Conservation (phyloP, 371 early-diverging fungal species). For the Mucor plumbeus region DNA sequence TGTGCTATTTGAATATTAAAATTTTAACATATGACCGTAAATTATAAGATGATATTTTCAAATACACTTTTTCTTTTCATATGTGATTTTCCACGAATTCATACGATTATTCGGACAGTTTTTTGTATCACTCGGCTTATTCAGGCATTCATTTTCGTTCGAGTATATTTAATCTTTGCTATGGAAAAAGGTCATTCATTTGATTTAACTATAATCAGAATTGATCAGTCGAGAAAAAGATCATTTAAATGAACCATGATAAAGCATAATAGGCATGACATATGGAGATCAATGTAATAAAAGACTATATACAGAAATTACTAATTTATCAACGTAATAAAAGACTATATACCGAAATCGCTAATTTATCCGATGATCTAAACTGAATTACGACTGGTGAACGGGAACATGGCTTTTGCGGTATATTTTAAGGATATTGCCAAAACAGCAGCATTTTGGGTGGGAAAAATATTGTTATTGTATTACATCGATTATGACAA, state of each 20-base stretch:
- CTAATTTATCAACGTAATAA: too few relatives aligned
- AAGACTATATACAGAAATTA: too few relatives aligned
- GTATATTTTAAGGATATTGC: conserved; percentile 3
- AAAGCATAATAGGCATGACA: too few relatives aligned
- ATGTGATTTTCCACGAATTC: background rate
- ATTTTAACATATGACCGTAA: too few relatives aligned
- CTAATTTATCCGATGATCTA: conserved; percentile 1
- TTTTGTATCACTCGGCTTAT: background rate
- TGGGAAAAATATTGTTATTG: conserved; percentile 5
- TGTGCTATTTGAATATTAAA: background rate
- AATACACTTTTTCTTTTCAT: too few relatives aligned
- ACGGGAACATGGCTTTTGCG: background rate
- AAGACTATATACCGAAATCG: background rate
- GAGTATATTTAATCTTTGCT: too few relatives aligned
- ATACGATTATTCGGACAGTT: background rate
- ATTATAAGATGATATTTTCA: too few relatives aligned
- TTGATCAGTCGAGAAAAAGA: background rate
- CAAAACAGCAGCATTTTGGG: background rate
- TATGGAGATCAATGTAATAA: too few relatives aligned
- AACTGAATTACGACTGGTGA: background rate
- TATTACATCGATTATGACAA: background rate
- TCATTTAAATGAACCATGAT: background rate
- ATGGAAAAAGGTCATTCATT: background rate
- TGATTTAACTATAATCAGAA: background rate
- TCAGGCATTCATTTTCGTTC: conserved; percentile 1